Conservation (phyloP, 257 asterid species). For the Fraxinus pennsylvanica region DNA sequence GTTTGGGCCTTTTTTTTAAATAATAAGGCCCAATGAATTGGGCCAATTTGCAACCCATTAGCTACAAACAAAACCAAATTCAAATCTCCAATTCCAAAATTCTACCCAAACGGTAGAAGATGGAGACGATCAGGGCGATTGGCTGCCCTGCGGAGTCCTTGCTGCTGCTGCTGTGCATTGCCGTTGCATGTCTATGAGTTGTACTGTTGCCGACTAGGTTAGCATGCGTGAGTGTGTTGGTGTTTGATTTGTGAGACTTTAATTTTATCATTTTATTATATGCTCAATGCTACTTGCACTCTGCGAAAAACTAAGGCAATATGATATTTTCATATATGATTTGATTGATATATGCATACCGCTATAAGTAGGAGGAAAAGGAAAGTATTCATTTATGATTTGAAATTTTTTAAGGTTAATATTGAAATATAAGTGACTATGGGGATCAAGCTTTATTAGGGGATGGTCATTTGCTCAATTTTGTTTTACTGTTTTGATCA, state of each 20-base stretch:
- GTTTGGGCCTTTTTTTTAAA: no score
- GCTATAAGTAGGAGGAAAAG: neutral
- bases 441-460: neutral
- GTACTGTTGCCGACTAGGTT: conserved; percentile 46
- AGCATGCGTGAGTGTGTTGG: neutral
- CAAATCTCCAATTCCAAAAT: no score
- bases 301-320: neutral
- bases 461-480: neutral
- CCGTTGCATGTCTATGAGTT: no score
- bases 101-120: no score
- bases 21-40: no score
- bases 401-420: neutral
- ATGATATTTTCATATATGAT: neutral
- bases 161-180: no score
- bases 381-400: neutral
- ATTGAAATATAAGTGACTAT: neutral
- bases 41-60: no score
- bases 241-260: neutral
- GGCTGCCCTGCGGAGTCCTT: no score
- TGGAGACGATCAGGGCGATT: no score
- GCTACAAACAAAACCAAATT: no score
- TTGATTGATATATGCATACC: neutral
- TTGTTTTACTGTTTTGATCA: neutral
- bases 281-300: neutral
- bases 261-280: neutral